Evolutionary conservation across 2,329 filamentous ascomycete genomes (phyloP).

Genomic region (Colletotrichum tropicale): DNA sequence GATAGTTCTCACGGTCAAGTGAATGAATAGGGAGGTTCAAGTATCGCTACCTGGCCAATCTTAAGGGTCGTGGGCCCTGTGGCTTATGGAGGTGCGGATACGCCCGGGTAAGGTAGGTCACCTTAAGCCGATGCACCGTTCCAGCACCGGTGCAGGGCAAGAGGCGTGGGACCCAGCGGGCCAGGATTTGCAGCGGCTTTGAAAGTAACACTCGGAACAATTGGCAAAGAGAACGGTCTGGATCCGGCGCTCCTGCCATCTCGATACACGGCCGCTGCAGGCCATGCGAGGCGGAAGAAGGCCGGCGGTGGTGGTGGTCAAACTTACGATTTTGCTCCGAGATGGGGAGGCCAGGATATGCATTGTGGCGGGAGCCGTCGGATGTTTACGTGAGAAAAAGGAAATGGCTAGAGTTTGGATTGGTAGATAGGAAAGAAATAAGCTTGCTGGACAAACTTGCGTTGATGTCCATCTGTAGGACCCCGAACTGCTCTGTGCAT

Average conservation of each 20-base stretch:
- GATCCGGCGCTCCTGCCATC: background rate
- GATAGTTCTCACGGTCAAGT: background rate
- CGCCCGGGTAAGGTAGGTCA: background rate
- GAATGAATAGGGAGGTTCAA: background rate
- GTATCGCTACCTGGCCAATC: background rate
- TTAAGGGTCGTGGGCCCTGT: background rate
- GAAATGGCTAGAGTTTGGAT: background rate
- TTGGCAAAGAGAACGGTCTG: background rate
- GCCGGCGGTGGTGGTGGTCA: background rate
- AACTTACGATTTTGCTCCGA: constrained; percentile 8
- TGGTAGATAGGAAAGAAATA: background rate
- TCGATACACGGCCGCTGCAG: background rate
- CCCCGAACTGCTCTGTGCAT: background rate
- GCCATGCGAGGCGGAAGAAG: background rate
- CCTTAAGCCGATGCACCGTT: background rate
- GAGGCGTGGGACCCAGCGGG: background rate
- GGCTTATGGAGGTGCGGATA: constrained; percentile 9
- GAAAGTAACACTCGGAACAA: background rate
- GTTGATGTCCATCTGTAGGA: background rate
- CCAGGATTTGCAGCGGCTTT: background rate
- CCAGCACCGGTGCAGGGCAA: background rate
- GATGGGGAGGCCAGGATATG: background rate
- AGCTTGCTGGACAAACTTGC: constrained; percentile 5
- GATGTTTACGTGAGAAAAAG: background rate
- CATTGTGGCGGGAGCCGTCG: background rate